Percentiles rank a stretch among this genome's conserved stretches.
These are phyloP conservation scores for Calonectria ilicicola DNA, from an alignment of 2,329 filamentous ascomycete species.

Conservation along the genomic window DNA sequence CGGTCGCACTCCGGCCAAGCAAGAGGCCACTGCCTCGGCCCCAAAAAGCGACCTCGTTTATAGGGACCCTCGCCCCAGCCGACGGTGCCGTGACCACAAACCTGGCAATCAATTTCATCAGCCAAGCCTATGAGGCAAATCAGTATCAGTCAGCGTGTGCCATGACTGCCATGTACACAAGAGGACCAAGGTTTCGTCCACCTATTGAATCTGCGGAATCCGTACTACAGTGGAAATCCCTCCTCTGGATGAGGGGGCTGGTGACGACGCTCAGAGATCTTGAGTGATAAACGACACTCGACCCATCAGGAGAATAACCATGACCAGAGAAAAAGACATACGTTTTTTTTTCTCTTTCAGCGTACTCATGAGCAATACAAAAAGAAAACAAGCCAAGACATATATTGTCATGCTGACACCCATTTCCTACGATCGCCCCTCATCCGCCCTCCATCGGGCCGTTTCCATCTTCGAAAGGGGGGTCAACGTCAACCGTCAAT, in stretches of 20 bases:
- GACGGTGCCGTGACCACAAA: neutral
- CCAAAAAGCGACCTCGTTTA: neutral
- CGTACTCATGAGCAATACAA: neutral
- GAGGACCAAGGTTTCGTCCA: neutral
- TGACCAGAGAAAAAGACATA: neutral
- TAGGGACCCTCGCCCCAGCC: neutral
- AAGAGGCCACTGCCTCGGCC: neutral
- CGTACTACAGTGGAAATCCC: conserved; percentile 1
- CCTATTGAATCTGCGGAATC: neutral
- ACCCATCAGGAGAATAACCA: neutral
- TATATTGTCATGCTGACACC: neutral
- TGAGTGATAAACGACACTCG: conserved; percentile 3
- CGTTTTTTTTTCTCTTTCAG: neutral
- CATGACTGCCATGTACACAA: neutral
- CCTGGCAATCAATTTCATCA: neutral
- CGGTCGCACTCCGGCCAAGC: neutral
- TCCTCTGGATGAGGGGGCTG: neutral
- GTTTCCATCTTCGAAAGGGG: conserved; percentile 10
- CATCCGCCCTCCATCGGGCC: conserved; percentile 21
- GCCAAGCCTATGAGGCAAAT: neutral
- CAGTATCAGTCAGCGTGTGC: neutral
- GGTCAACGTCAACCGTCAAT: conserved; percentile 1
- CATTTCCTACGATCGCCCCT: neutral
- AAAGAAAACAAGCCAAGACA: neutral
- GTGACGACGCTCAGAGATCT: neutral